These are phyloP conservation scores for Aspergillus phoenicis DNA, from an alignment of 2,329 filamentous ascomycete genomes.

Conservation along the genomic window DNA sequence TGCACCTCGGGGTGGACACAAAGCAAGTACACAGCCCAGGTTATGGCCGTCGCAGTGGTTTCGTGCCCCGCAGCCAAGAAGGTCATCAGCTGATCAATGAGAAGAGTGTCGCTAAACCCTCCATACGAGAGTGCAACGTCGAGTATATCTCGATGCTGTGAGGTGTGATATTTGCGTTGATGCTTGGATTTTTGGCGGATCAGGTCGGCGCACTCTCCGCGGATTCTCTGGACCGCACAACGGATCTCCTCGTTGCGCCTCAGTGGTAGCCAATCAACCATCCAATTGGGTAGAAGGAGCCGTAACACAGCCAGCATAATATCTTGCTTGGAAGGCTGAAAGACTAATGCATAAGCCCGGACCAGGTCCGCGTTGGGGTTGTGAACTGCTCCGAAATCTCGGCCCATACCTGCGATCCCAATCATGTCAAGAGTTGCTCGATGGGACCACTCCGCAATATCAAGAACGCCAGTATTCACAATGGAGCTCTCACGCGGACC, in stretches of 20 bases:
- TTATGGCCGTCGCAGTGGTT: constrained; percentile 8
- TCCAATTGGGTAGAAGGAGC: not conserved
- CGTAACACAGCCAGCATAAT: not conserved
- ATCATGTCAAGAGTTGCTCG: constrained; percentile 10
- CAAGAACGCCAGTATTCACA: not conserved
- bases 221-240: not conserved
- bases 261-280: constrained; percentile 2
- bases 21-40: constrained; percentile 5
- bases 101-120: not conserved
- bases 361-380: not conserved
- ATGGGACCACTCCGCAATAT: constrained; percentile 4
- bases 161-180: not conserved
- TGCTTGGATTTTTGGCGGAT: not conserved
- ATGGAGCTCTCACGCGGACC: not conserved
- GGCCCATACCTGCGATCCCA: constrained; percentile 6
- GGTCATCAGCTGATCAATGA: constrained; percentile 7
- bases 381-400: not conserved
- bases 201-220: not conserved
- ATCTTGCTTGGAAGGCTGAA: not conserved
- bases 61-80: constrained; percentile 7
- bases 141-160: not conserved
- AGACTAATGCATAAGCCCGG: not conserved
- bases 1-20: not conserved
- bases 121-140: not conserved
- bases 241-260: constrained; percentile 4